A percentile compares a stretch with the other conserved stretches of the same genome.
Conservation (phyloP, 2,329 filamentous ascomycete species). For the Botrytis pseudocinerea region DNA sequence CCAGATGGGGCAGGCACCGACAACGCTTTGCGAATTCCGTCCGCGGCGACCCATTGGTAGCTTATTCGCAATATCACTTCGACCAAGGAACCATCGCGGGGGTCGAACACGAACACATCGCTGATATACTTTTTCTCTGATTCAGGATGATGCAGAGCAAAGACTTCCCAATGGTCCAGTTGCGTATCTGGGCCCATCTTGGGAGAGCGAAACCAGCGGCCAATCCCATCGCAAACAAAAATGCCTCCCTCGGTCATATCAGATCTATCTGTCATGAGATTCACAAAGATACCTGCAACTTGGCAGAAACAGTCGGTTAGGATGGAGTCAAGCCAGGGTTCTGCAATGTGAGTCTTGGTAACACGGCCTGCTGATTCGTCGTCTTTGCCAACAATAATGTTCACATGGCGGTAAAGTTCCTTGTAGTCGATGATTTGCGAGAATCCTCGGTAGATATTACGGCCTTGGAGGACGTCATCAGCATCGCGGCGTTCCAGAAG, state of each 20-base stretch:
- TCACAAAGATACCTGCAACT: slow-evolving; percentile 44
- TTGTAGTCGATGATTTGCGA: slow-evolving; percentile 42
- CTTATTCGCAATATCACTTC: slow-evolving; percentile 43
- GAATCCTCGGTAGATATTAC: slow-evolving; percentile 45
- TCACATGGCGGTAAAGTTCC: slow-evolving; percentile 40
- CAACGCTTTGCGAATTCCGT: no score
- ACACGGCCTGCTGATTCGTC: slow-evolving; percentile 39
- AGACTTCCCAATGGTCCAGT: slow-evolving; percentile 36
- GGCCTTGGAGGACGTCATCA: slow-evolving; percentile 22
- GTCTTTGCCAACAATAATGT: slow-evolving; percentile 36
- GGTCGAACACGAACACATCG: slow-evolving; percentile 44
- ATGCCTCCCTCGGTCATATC: slow-evolving; percentile 33
- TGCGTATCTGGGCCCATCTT: slow-evolving; percentile 25
- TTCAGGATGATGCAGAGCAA: slow-evolving; percentile 34
- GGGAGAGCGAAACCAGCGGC: slow-evolving; percentile 42
- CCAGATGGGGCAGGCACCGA: no score
- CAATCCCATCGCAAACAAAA: slow-evolving; percentile 41
- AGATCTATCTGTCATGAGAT: slow-evolving; percentile 41
- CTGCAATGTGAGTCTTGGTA: slow-evolving; percentile 9
- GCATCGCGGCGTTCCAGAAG: no score
- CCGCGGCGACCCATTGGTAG: no score
- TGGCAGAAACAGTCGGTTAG: slow-evolving; percentile 42
- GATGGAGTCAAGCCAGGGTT: slow-evolving; percentile 27
- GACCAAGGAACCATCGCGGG: slow-evolving; percentile 35
- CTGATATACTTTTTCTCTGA: slow-evolving; percentile 38